These are phyloP conservation scores for Magnusiomyces ingens DNA, from an alignment of 1,139 yeast genomes.

Conservation along the genomic window DNA sequence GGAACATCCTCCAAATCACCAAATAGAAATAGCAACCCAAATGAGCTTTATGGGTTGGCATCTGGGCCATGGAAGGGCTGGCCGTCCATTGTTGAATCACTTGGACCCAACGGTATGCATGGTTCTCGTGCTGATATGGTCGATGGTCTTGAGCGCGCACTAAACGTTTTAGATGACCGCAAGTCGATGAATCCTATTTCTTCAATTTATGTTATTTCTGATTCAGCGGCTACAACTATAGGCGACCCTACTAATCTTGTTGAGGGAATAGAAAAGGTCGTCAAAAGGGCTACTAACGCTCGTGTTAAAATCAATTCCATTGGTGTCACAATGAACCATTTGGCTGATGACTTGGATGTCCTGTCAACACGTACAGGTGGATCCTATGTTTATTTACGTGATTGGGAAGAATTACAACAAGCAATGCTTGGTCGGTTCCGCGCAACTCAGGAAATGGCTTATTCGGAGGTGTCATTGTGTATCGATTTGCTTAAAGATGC, in stretches of 20 bases:
- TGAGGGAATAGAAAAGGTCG: background rate
- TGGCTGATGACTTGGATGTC: slow-evolving; percentile 11
- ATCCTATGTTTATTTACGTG: slow-evolving; percentile 14
- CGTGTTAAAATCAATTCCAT: slow-evolving; percentile 13
- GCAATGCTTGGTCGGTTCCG: slow-evolving; percentile 9
- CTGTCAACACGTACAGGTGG: slow-evolving; percentile 11
- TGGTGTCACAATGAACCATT: slow-evolving; percentile 15
- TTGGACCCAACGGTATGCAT: slow-evolving; percentile 15
- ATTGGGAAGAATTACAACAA: slow-evolving; percentile 13
- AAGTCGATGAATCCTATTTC: slow-evolving; percentile 15
- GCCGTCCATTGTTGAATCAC: slow-evolving; percentile 12
- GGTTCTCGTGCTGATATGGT: slow-evolving; percentile 15
- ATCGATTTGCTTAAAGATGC: slow-evolving; percentile 16
- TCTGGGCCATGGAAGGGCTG: slow-evolving; percentile 16
- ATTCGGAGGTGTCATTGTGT: slow-evolving; percentile 17
- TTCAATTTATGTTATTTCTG: slow-evolving; percentile 16
- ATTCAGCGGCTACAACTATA: slow-evolving; percentile 6
- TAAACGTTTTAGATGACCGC: slow-evolving; percentile 12
- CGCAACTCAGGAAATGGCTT: slow-evolving; percentile 9
- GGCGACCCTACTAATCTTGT: background rate
- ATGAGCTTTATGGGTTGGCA: slow-evolving; percentile 11
- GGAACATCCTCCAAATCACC: background rate
- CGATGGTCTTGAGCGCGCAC: slow-evolving; percentile 13
- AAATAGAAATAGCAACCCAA: slow-evolving; percentile 1
- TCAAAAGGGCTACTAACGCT: slow-evolving; percentile 1